phyloP scores from a whole-genome alignment of 768 basidiomycete genomes.

The Calocera viscosa region DNA sequence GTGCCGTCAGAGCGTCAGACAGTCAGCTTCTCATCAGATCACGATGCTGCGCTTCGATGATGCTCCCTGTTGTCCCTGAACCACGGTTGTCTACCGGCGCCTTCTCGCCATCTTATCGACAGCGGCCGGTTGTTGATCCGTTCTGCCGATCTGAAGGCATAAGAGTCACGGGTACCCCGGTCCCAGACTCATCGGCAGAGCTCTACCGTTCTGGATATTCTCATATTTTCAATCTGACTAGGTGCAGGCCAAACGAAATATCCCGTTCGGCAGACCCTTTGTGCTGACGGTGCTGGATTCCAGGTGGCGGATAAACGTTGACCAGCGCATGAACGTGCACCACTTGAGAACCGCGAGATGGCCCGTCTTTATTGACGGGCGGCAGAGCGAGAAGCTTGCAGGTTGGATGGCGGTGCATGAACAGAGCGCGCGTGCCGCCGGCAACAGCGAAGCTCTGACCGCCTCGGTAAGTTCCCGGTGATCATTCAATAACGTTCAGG shows the following conservation, averaged over 20 bases:
- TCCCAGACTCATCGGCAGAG: too few relatives aligned
- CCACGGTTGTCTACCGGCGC: not conserved
- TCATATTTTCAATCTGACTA: not conserved
- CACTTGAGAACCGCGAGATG: not conserved
- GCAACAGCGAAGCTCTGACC: not conserved
- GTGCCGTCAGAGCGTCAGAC: too few relatives aligned
- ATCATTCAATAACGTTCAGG: not conserved
- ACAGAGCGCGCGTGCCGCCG: constrained; percentile 4
- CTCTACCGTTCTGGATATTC: not conserved
- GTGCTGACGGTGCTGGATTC: not conserved
- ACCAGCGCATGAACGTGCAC: constrained; percentile 2
- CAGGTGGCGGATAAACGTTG: not conserved
- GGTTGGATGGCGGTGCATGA: too few relatives aligned
- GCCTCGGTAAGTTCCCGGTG: not conserved
- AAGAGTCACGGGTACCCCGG: too few relatives aligned
- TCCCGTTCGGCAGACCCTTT: not conserved
- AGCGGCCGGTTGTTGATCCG: not conserved
- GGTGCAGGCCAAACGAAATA: not conserved
- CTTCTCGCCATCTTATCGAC: constrained; percentile 6
- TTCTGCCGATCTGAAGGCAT: not conserved
- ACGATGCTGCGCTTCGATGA: too few relatives aligned
- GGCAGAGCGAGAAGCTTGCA: too few relatives aligned
- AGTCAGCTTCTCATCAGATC: too few relatives aligned
- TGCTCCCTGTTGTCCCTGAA: not conserved
- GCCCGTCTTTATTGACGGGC: too few relatives aligned